Evolutionary conservation across 306 rosid genomes (phyloP).

Genomic region (Prinsepia uniflora): DNA sequence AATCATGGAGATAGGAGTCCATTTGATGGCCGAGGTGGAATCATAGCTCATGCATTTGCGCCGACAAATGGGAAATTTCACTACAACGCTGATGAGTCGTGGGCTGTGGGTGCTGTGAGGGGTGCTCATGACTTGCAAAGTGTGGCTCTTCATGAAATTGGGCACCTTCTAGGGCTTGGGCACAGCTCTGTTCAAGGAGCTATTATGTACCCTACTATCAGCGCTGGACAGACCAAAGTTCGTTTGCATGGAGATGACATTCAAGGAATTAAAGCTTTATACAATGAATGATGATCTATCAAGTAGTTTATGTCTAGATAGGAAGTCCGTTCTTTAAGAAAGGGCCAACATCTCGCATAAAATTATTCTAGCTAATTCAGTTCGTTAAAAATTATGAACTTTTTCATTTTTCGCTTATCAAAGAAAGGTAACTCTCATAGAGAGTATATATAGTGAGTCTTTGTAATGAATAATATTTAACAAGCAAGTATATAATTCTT

Average conservation of each 20-base stretch:
- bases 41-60: conserved; percentile 25
- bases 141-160: conserved; percentile 36
- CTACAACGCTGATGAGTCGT: conserved; percentile 27
- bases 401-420: too few relatives aligned
- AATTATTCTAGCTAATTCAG: too few relatives aligned
- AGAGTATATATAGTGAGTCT: too few relatives aligned
- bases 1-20: conserved; percentile 29
- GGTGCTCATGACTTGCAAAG: conserved; percentile 19
- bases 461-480: too few relatives aligned
- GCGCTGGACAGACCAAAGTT: background rate
- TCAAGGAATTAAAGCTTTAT: conserved; percentile 28
- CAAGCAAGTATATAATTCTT: too few relatives aligned
- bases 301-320: too few relatives aligned
- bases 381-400: too few relatives aligned
- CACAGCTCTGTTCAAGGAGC: conserved; percentile 29
- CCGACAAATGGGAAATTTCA: conserved; percentile 33
- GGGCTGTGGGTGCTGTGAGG: conserved; percentile 1
- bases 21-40: conserved; percentile 20
- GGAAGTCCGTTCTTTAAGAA: too few relatives aligned
- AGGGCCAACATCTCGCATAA: too few relatives aligned
- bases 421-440: too few relatives aligned
- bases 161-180: conserved; percentile 31
- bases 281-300: background rate
- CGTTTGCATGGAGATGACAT: conserved; percentile 28
- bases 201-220: conserved; percentile 12